Percentiles rank a stretch among this genome's conserved stretches.
phyloP scores from a whole-genome alignment of 345 rosid species.

The Corchorus capsularis region DNA sequence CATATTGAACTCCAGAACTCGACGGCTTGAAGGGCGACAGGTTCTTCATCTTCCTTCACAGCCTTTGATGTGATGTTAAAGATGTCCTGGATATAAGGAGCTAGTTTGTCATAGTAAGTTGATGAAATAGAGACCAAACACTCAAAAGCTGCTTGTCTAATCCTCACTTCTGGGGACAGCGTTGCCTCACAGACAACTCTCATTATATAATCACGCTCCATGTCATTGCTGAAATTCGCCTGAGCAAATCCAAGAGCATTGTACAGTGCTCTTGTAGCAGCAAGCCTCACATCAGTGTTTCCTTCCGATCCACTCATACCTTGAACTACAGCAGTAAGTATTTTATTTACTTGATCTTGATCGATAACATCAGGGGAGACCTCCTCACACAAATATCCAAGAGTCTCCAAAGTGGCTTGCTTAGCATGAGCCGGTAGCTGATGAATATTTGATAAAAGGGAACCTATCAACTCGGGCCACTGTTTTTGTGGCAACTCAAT shows the following conservation, averaged over 20 bases:
- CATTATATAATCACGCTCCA: constrained; percentile 74
- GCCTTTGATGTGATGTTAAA: constrained; percentile 64
- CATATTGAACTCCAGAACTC: constrained; percentile 74
- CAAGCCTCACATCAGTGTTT: constrained; percentile 63
- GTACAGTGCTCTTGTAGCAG: constrained; percentile 59
- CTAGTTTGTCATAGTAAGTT: constrained; percentile 39
- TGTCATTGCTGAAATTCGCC: constrained; percentile 63
- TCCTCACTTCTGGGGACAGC: constrained; percentile 52
- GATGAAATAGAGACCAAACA: constrained; percentile 70
- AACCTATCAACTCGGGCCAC: constrained; percentile 74
- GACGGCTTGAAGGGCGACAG: constrained; percentile 68
- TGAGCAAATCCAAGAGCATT: constrained; percentile 73
- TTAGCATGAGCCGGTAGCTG: constrained; percentile 65
- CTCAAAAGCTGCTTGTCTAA: constrained; percentile 66
- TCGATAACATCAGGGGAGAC: constrained; percentile 71
- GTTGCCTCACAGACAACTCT: constrained; percentile 72
- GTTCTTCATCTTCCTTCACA: constrained; percentile 60
- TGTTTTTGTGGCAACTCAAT: constrained; percentile 78
- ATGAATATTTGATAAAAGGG: constrained; percentile 65
- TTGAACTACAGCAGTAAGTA: constrained; percentile 72
- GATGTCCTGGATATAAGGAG: constrained; percentile 57
- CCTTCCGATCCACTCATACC: constrained; percentile 62
- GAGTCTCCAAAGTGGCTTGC: constrained; percentile 79
- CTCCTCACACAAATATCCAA: constrained; percentile 78
- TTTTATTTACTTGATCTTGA: constrained; percentile 79